Evolutionary conservation across 2,329 filamentous ascomycete genomes (phyloP).

Genomic region (Arthrinium puccinioides): DNA sequence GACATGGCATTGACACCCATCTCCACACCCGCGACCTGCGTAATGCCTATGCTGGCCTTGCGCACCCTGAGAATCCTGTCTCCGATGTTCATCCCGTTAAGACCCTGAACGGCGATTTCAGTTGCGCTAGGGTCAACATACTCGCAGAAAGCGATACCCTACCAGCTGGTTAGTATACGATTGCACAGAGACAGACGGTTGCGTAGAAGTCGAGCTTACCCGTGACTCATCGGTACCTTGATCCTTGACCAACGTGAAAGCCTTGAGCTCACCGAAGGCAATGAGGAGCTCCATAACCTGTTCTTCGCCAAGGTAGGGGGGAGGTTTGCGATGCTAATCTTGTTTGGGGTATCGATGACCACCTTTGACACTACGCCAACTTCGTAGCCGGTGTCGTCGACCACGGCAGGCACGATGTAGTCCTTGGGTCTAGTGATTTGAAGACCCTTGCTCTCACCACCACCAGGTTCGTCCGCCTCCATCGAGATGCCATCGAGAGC

Average conservation of each 20-base stretch:
- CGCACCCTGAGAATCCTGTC: conserved; percentile 79
- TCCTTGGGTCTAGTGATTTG: conserved; percentile 86
- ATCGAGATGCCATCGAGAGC: conserved; percentile 86
- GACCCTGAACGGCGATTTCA: conserved; percentile 77
- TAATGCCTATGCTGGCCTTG: conserved; percentile 86
- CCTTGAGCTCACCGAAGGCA: conserved; percentile 87
- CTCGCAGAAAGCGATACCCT: conserved; percentile 97
- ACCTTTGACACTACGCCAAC: conserved; percentile 70
- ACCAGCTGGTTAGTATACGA: conserved; percentile 19
- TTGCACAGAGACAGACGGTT: neutral
- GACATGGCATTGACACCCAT: conserved; percentile 98
- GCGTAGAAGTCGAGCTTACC: conserved; percentile 35
- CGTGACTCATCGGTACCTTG: conserved; percentile 76
- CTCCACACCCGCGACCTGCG: conserved; percentile 86
- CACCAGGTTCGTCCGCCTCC: conserved; percentile 60
- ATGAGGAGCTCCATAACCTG: conserved; percentile 86
- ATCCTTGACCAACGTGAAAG: conserved; percentile 87
- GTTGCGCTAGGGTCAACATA: conserved; percentile 74
- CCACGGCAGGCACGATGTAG: conserved; percentile 83
- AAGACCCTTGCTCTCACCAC: conserved; percentile 49
- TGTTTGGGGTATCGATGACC: conserved; percentile 89
- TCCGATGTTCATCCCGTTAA: conserved; percentile 90
- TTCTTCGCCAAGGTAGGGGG: conserved; percentile 79
- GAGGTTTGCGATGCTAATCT: conserved; percentile 88
- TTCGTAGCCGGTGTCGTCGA: conserved; percentile 66